Evolutionary conservation across 768 basidiomycete genomes (phyloP), one percentile per base, ranked within the genome.

Genomic region (Neoboletus subvelutipes): DNA sequence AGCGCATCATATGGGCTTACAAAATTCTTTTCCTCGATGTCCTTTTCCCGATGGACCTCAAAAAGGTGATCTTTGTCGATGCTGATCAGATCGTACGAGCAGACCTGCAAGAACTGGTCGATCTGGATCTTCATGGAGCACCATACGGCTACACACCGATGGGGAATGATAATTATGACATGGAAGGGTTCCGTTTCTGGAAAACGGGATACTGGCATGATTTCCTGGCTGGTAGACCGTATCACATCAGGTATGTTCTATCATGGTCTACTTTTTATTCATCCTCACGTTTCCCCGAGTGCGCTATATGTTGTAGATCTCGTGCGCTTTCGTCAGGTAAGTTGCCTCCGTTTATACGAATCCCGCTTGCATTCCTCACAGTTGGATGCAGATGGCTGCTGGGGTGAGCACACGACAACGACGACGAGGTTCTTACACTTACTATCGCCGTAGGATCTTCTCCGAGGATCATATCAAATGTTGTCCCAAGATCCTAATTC

Each of bases 141-240:
- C 94, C 96, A 2, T 98, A 98, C 62, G 94, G 88, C 0, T 98
- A 95, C 65, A 92, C 95, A 0, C 97, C 97, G 0, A 99, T 99
- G 97, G 97, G 97, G 2, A 86, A 96, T 64, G 92, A 96, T 64
- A 91, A 96, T 60, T 73, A 76, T 24, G 97, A 95, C 33, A 97
- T 98, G 88, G 97, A 98, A 70, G 94, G 95, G 0, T 99, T 94
- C 78, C 79, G 97, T 29, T 99, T 99, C 77, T 99, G 97, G 97
- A 98, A 98, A 76, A 90, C 87, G 0, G 97, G 94, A 0, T 95
- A 94, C 65, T 94, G 96, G 97, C 86, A 82, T 62, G 88, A 98
- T 24, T 92, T 91, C 66, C 75, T 98, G 52, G 76, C 80, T 45
- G 95, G 91, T 1, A 76, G 77, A 54, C 90, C 93, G 12, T 98